Evolutionary conservation across 768 basidiomycete species (phyloP), one percentile per base, ranked within the genome.

Genomic region (Suillus brevipes): DNA sequence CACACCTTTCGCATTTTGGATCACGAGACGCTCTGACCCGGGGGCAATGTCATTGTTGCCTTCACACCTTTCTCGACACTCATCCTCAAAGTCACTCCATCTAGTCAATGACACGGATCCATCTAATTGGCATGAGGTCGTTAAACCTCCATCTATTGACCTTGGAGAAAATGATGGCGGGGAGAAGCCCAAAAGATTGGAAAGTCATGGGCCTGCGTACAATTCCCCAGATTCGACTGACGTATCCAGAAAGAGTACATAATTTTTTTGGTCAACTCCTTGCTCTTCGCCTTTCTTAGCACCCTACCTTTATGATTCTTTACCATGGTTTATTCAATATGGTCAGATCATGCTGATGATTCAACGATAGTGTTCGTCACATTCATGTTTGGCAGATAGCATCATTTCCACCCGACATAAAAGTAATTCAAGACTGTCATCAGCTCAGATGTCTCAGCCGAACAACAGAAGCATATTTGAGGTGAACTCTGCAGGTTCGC

Each of bases 1-100:
- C 1, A 78, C 80, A 0, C 91, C 92, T 0, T 93, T 93, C 72
- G 85, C 87, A 3, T 93, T 92, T 72, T 93, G 90, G 90, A 86
- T 93, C 67, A 89, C 89, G 1, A 85, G 90, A 52, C 84, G 86
- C 28, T 84, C 85, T 4, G 79, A 84, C 12, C 87, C 87, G 4
- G 73, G 81, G 38, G 81, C 78, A 7, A 69, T 71, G 52, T 88
- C 86, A 60, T 74, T 93, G 28, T 92, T 78, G 14, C 75, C 74
- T 20, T 75, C 78, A 20, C 75, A 75, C 52, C 76, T 74, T 25
- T 74, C 74, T 58, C 77, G 75, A 53, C 70, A 61, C 59, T 66
- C 73, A 16, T 75, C 74, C 20, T 74, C 71, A 49, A 66, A 65
- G 62, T 70, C 74, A 0, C 72, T 66, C 12, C 65, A 69, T 13